Base-by-base conservation (phyloP, 2,329 filamentous ascomycete species). In the Hysterium pulicare region DNA sequence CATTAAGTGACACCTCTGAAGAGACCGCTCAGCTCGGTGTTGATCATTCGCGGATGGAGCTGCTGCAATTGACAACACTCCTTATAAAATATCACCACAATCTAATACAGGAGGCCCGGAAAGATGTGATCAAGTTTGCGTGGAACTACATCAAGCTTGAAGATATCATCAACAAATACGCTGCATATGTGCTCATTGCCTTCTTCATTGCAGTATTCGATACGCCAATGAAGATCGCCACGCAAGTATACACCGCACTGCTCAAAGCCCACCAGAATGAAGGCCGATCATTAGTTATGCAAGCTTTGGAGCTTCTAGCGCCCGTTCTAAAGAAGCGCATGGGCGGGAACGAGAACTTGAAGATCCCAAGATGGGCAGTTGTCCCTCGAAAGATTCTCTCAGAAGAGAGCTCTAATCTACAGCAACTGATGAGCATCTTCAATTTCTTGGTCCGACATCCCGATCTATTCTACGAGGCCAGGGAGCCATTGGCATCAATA, bases 121-220 rank as follows among this genome's bases (percentile, higher is more conserved):
- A 98, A 68, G 93, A 98, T 51, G 91, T 98, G 48, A 98, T 98
- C 61, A 97, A 96, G 69, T 98, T 97, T 67, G 90, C 90, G 3
- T 99, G 93, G 93, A 95, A 90, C 15, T 97, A 95, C 62, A 98
- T 98, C 57, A 61, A 62, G 49, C 79, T 98, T n/a, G 94, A 99
- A 60, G 93, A 99, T 66, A 87, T 95, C 44, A 95, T 98, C 72
- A 98, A 97, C 74, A 98, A 98, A 67, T 93, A 97, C 64, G 93
- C 91, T 1, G 90, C 93, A 2, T 98, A 98, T 58, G 91, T 96
- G 4, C 82, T 98, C 5, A 94, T 98, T 47, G 90, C 88, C 2
- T 98, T 96, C 68, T 98, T 98, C 71, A 96, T 98, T 56, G 88
- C 89, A 0, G 87, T 94, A 50, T 98, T 95, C 61, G 94, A 98